Evolutionary conservation across 805 yeast species (phyloP).

Genomic region (Groenewaldozyma salmanticensis): DNA sequence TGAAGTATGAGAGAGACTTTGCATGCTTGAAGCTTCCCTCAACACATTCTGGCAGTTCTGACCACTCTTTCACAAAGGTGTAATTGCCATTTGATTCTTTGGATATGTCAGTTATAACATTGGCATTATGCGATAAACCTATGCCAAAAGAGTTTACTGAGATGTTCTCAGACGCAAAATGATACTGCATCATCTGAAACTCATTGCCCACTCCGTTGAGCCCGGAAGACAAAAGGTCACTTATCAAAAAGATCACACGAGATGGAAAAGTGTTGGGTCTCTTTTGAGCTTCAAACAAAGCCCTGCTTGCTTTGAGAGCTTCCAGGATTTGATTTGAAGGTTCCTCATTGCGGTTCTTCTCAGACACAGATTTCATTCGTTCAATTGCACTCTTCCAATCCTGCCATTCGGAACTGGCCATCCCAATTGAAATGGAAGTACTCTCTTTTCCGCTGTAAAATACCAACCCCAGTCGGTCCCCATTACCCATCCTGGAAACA

Average conservation of each 20-base stretch:
- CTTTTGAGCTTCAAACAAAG: slow-evolving; percentile 1
- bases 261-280: too few species aligned
- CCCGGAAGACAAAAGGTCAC: too few species aligned
- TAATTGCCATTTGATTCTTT: slow-evolving; percentile 15
- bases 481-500: slow-evolving; percentile 4
- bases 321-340: slow-evolving; percentile 7
- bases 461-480: slow-evolving; percentile 12
- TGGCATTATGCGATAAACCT: slow-evolving; percentile 14
- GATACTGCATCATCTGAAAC: too few species aligned
- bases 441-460: slow-evolving; percentile 3
- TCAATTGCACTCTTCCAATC: slow-evolving; percentile 5
- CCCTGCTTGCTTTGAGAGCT: slow-evolving; percentile 4
- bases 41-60: slow-evolving; percentile 8
- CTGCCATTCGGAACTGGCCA: slow-evolving; percentile 5
- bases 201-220: too few species aligned
- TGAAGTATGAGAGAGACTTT: slow-evolving; percentile 10
- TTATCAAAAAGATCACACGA: too few species aligned
- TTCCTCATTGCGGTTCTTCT: not conserved
- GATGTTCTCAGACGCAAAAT: too few species aligned
- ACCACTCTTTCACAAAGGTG: slow-evolving; percentile 17
- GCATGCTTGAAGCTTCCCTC: slow-evolving; percentile 14
- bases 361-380: slow-evolving; percentile 1
- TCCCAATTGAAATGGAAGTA: slow-evolving; percentile 3
- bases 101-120: slow-evolving; percentile 10
- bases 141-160: slow-evolving; percentile 19